Conservation (phyloP, 2,329 filamentous ascomycete species). For the Botrytis sinoallii region DNA sequence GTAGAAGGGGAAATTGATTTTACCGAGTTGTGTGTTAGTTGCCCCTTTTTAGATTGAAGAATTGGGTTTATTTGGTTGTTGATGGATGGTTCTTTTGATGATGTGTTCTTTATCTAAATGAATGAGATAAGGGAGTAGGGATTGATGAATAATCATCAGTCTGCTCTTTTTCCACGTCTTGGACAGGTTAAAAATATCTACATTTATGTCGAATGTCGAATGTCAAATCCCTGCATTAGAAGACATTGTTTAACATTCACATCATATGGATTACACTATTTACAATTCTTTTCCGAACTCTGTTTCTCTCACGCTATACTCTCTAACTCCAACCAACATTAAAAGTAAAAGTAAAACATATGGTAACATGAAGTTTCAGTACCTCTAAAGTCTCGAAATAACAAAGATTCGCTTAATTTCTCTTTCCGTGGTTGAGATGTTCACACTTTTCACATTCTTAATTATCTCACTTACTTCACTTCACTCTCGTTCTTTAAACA, state of each 20-base stretch:
- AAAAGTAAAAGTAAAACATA: too few species aligned
- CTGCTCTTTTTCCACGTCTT: not conserved
- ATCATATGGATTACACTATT: too few species aligned
- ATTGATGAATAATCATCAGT: rapidly evolving
- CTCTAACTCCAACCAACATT: too few species aligned
- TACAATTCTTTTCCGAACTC: too few species aligned
- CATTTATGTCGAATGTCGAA: not conserved
- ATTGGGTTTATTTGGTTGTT: not conserved
- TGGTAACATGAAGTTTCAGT: not conserved
- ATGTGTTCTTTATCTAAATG: not conserved
- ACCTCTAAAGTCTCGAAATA: not conserved
- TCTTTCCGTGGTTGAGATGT: not conserved
- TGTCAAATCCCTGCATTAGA: not conserved
- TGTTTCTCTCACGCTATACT: too few species aligned
- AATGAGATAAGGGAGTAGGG: not conserved
- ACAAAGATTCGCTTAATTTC: not conserved
- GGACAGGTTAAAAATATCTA: not conserved
- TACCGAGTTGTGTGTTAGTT: not conserved
- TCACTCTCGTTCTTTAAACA: not conserved
- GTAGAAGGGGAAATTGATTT: not conserved
- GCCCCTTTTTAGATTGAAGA: not conserved
- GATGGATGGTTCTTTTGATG: not conserved
- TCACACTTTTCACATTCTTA: not conserved
- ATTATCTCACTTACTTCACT: not conserved
- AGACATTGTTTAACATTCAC: not conserved